Percentiles rank a stretch among this genome's conserved stretches.
Evolutionary conservation across 805 yeast species (phyloP).

Genomic region (Suhomyces faveliae): DNA sequence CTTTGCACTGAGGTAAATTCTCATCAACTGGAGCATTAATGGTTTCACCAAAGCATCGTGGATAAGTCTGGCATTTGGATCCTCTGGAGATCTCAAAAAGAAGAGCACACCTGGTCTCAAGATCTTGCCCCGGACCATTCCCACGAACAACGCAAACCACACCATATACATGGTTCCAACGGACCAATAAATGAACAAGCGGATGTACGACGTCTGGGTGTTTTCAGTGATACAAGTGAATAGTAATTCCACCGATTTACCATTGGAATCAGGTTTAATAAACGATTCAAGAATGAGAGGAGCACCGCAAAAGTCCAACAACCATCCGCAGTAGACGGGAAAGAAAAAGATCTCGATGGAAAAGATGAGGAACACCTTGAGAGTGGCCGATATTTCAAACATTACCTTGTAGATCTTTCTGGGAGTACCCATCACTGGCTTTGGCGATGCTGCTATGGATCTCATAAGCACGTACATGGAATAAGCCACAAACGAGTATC

Average conservation of each 20-base stretch:
- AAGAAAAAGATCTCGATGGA: slow-evolving; percentile 78
- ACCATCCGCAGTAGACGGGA: slow-evolving; percentile 82
- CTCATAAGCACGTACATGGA: slow-evolving; percentile 29
- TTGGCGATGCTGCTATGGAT: slow-evolving; percentile 27
- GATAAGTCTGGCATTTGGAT: slow-evolving; percentile 80
- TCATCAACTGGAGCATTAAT: slow-evolving; percentile 64
- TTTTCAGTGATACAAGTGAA: slow-evolving; percentile 20
- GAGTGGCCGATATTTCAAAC: slow-evolving; percentile 56
- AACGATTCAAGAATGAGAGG: slow-evolving; percentile 45
- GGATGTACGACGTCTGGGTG: slow-evolving; percentile 19
- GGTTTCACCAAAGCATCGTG: slow-evolving; percentile 86
- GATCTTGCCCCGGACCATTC: slow-evolving; percentile 71
- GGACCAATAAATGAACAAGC: slow-evolving; percentile 49
- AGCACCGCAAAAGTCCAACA: slow-evolving; percentile 65
- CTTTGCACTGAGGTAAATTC: slow-evolving; percentile 69
- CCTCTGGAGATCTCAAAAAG: slow-evolving; percentile 92
- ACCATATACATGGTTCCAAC: slow-evolving; percentile 86
- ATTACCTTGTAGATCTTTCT: slow-evolving; percentile 52
- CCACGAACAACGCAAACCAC: slow-evolving; percentile 78
- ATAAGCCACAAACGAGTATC: slow-evolving; percentile 29
- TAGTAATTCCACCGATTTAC: slow-evolving; percentile 17
- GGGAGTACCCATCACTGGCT: slow-evolving; percentile 50
- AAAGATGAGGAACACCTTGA: slow-evolving; percentile 74
- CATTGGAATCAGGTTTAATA: slow-evolving; percentile 1
- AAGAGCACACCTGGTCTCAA: slow-evolving; percentile 87